Percentiles rank a stretch among this genome's conserved stretches.
Conservation (phyloP, 257 asterid genomes). For the Solanum appendiculatum region DNA sequence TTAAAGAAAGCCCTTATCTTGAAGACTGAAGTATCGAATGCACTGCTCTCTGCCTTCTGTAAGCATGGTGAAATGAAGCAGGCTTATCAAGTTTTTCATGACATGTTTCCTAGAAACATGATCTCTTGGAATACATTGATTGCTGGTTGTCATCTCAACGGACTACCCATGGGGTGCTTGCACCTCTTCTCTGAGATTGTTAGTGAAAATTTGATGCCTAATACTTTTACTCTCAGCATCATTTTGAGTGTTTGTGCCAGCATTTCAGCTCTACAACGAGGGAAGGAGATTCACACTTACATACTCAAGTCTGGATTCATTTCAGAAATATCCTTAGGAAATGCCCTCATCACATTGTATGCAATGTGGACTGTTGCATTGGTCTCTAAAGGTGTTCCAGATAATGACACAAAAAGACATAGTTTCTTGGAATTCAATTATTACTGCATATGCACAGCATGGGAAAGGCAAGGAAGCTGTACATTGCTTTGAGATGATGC, state of each 20-base stretch:
- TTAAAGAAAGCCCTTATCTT: conserved; percentile 44
- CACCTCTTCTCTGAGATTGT: conserved; percentile 32
- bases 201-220: conserved; percentile 31
- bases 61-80: conserved; percentile 31
- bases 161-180: conserved; percentile 43
- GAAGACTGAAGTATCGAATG: conserved; percentile 67
- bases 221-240: conserved; percentile 65
- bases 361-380: conserved; percentile 54
- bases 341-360: conserved; percentile 59
- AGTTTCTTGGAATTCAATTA: conserved; percentile 72
- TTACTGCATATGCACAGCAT: conserved; percentile 68
- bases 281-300: conserved; percentile 57
- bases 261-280: conserved; percentile 43
- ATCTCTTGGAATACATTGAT: conserved; percentile 85
- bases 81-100: conserved; percentile 39
- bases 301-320: conserved; percentile 35
- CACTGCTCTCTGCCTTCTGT: conserved; percentile 58
- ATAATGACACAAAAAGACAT: conserved; percentile 39
- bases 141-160: conserved; percentile 51
- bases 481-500: conserved; percentile 55
- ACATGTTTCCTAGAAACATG: conserved; percentile 44
- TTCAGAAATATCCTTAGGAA: conserved; percentile 44
- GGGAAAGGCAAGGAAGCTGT: conserved; percentile 69
- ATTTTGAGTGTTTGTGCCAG: conserved; percentile 56
- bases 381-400: conserved; percentile 47